Base-by-base conservation (phyloP, 2,329 filamentous ascomycete genomes). In the Penicillium sp. region DNA sequence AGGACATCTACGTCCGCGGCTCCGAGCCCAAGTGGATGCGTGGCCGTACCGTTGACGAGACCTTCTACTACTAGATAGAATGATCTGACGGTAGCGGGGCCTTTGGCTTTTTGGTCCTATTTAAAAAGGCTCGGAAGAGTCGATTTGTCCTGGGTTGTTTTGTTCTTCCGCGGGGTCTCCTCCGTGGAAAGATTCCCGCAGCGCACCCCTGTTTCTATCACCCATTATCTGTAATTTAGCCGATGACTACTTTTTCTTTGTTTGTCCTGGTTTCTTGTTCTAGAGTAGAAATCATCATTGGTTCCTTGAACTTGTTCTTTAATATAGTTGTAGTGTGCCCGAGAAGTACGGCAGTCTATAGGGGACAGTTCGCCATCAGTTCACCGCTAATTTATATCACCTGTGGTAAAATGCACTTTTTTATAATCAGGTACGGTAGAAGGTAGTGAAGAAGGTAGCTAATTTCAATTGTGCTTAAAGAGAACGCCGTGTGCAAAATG, bases 1-100 rank as follows among this genome's bases (percentile, higher is more conserved):
- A 99, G 87, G 93, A 97, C 76, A 96, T 97, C 75, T 97, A 96
- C 78, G 92, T 92, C 68, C 83, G 83, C 62, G 93, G 93, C 64
- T 88, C 85, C 58, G 93, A 97, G 85, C 92, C 92, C 54, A 80
- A 86, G 71, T 96, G 89, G 82, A 85, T 96, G 79, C 87, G 92
- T 67, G 93, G 93, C 67, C 85, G 93, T 60, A 92, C 89, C 56
- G 84, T 88, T 51, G 92, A 97, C 71, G 94, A 97, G 89, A 93
- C 92, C 79, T 94, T 87, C 80, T 97, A 88, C 78, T 88, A 87
- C 74, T 80, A 81, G 71, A 75, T 52, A 43, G 46, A 18, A 46
- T 44, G 44, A 45, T 14, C 33, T 54, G 40, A 50, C 52, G 58
- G 52, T 53, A 46, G n/a, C n/a, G n/a, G 43, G 43, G 42, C 28